These are phyloP conservation scores for Capronia epimyces DNA, from an alignment of 2,329 filamentous ascomycete species.

Conservation along the genomic window DNA sequence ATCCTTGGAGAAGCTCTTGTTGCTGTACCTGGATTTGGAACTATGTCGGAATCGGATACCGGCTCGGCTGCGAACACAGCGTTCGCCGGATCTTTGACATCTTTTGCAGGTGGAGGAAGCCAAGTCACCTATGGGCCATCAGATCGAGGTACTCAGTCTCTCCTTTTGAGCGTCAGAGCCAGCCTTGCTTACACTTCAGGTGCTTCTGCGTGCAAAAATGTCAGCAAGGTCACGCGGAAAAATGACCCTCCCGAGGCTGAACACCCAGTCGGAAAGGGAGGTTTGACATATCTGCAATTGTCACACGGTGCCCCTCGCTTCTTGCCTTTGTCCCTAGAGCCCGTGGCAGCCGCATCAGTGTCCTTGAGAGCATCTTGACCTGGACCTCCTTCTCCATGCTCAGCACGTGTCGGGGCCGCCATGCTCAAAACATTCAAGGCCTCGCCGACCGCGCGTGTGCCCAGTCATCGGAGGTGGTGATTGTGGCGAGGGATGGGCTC, in stretches of 20 bases:
- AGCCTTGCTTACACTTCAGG: constrained; percentile 16
- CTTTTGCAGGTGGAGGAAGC: constrained; percentile 4
- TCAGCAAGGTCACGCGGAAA: constrained; percentile 3
- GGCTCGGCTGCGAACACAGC: constrained; percentile 11
- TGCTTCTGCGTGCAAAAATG: constrained; percentile 10
- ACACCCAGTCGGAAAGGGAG: neutral
- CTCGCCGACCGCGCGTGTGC: neutral
- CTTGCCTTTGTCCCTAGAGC: constrained; percentile 8
- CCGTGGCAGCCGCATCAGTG: neutral
- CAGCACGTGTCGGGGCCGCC: neutral
- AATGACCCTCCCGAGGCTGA: neutral
- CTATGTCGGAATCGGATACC: constrained; percentile 32
- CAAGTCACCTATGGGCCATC: constrained; percentile 12
- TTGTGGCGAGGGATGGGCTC: neutral
- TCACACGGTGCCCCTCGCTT: constrained; percentile 11
- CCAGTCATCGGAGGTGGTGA: neutral
- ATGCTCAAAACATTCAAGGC: neutral
- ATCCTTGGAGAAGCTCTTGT: constrained; percentile 31
- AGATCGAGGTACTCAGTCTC: neutral
- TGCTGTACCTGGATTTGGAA: constrained; percentile 33
- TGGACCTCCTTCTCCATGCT: neutral
- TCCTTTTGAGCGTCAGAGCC: neutral
- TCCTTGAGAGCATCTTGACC: neutral
- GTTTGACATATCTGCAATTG: constrained; percentile 14
- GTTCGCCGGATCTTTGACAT: constrained; percentile 15